Evolutionary conservation across 352 stramenopile genomes (phyloP), one percentile per base, ranked within the genome.

Genomic region (Phytophthora tubulina): DNA sequence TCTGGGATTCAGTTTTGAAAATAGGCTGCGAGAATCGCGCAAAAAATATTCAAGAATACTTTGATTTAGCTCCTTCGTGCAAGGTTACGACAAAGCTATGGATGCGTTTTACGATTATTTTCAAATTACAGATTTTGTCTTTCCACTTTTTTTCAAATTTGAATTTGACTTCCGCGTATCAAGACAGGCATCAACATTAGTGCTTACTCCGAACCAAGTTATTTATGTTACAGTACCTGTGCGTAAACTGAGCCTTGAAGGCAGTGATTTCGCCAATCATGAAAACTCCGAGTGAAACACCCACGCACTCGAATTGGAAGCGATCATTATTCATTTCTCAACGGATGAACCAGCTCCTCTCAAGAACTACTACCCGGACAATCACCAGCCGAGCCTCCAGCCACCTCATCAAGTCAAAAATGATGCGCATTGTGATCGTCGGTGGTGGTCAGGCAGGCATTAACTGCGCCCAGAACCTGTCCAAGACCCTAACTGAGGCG

Each of bases 391-490:
- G 39, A 51, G 17, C 53, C 17, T 39, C 35, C 32, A 61, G 32
- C 50, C 48, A 67, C 14, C 49, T 55, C 49, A 50, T 55, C 44
- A 64, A 70, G 44, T 33, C 15, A 51, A 75, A 45, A 45, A 80
- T 80, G 73, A 63, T 58, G 38, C 76, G 78, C 30, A 76, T 89
- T 41, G 81, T 88, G 33, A 85, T 89, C 59, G 64, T 91, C 57
- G 83, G 81, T 44, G 82, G 74, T 38, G 84, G 84, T 7, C 66
- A 78, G 9, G 84, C 76, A 11, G 84, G 84, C 11, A 60, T 89
- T 32, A 76, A 71, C 44, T 71, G 73, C 52, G 63, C 68, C 14
- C 76, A 86, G 44, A 70, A 73, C 9, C 70, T 91, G 38, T 79
- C 76, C n/a, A 62, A 68, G 55, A 67, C 56, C 9, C 68, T 92